Evolutionary conservation across 352 stramenopile species (phyloP).

Genomic region (Phytophthora tentaculata): DNA sequence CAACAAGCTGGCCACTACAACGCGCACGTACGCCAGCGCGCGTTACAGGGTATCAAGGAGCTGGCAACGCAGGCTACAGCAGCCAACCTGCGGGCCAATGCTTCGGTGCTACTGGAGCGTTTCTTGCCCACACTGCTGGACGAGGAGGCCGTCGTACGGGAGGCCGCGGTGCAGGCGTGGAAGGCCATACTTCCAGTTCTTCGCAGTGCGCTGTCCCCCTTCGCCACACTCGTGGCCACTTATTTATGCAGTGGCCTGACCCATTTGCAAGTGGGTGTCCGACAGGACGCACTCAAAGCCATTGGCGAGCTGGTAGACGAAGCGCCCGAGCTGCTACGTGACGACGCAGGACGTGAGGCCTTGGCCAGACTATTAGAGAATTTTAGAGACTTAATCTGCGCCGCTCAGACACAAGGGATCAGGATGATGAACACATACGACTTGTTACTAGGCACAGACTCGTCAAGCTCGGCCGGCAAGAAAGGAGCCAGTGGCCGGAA

Average conservation of each 20-base stretch:
- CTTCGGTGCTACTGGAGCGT: slow-evolving; percentile 74
- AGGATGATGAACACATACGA: slow-evolving; percentile 85
- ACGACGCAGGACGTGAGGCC: slow-evolving; percentile 59
- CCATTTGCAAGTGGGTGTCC: slow-evolving; percentile 78
- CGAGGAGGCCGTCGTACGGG: slow-evolving; percentile 80
- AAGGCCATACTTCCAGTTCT: slow-evolving; percentile 71
- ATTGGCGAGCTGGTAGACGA: slow-evolving; percentile 73
- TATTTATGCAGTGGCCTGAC: slow-evolving; percentile 86
- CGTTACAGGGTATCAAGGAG: slow-evolving; percentile 70
- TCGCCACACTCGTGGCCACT: slow-evolving; percentile 74
- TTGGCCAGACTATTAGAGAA: slow-evolving; percentile 79
- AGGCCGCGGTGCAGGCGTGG: slow-evolving; percentile 72
- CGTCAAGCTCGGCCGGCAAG: slow-evolving; percentile 19
- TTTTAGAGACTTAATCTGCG: slow-evolving; percentile 74
- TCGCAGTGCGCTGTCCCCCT: slow-evolving; percentile 55
- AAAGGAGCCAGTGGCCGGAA: slow-evolving; percentile 17
- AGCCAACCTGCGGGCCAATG: slow-evolving; percentile 73
- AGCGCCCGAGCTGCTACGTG: slow-evolving; percentile 58
- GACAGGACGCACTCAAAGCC: slow-evolving; percentile 73
- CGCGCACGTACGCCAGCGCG: slow-evolving; percentile 75
- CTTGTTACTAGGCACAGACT: slow-evolving; percentile 38
- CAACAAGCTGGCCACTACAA: slow-evolving; percentile 82
- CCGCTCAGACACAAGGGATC: slow-evolving; percentile 71
- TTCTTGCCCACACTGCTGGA: slow-evolving; percentile 79
- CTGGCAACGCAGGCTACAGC: slow-evolving; percentile 52